Evolutionary conservation across 495 filamentous ascomycete genomes (phyloP).

Genomic region (Aspergillus carlsbadensis): DNA sequence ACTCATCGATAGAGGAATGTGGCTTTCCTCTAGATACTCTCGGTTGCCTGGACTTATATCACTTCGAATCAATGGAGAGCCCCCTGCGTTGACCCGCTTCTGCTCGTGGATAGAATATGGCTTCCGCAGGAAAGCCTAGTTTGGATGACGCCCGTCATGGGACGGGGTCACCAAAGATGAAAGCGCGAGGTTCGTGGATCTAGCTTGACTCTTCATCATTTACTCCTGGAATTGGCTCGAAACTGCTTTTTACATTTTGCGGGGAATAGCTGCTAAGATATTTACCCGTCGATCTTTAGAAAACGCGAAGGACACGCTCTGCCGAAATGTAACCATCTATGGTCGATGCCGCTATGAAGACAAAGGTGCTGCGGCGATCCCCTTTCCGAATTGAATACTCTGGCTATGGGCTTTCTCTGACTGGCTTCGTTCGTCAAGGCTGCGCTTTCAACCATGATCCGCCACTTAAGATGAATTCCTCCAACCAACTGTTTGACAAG

Average conservation of each 20-base stretch:
- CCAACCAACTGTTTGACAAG: slow-evolving; percentile 60
- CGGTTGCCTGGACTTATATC: slow-evolving; percentile 30
- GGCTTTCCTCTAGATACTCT: slow-evolving; percentile 34
- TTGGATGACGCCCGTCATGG: slow-evolving; percentile 48
- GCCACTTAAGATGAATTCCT: slow-evolving; percentile 54
- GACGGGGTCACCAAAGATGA: slow-evolving; percentile 59
- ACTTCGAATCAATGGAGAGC: slow-evolving; percentile 44
- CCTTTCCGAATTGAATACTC: neutral
- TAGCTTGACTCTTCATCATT: neutral
- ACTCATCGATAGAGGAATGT: slow-evolving; percentile 40
- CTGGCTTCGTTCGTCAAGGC: slow-evolving; percentile 43
- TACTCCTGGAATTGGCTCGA: neutral
- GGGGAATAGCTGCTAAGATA: slow-evolving; percentile 1
- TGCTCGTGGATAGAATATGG: slow-evolving; percentile 41
- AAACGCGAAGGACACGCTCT: slow-evolving; percentile 81
- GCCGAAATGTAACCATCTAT: slow-evolving; percentile 92
- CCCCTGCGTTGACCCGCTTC: slow-evolving; percentile 37
- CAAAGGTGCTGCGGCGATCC: slow-evolving; percentile 51
- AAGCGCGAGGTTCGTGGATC: slow-evolving; percentile 57
- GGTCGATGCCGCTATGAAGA: slow-evolving; percentile 91
- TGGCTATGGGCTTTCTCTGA: slow-evolving; percentile 23
- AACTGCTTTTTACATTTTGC: too few species aligned
- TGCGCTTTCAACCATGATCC: slow-evolving; percentile 91
- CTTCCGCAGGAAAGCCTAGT: slow-evolving; percentile 42
- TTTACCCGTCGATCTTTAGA: slow-evolving; percentile 37